Conservation (phyloP, 495 filamentous ascomycete genomes). For the Penicillium daleae region DNA sequence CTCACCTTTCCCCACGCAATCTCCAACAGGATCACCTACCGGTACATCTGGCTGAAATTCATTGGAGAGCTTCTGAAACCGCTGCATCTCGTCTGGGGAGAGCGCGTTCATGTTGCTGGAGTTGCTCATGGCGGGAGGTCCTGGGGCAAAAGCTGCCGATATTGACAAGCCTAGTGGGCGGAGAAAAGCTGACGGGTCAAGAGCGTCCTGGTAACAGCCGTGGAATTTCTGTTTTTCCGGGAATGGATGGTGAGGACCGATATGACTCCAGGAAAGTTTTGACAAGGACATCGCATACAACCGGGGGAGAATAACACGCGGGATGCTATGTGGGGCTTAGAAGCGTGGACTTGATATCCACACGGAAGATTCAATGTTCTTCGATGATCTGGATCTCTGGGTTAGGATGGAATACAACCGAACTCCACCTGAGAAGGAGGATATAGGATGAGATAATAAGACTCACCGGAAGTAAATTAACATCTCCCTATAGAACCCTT, state of each 20-base stretch:
- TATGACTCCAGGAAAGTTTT: conserved; percentile 43
- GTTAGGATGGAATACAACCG: not conserved
- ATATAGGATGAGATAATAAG: not conserved
- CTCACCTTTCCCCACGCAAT: not conserved
- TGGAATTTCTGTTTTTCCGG: conserved; percentile 37
- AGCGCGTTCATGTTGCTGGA: conserved; percentile 49
- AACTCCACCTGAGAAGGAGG: not conserved
- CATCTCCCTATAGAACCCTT: conserved; percentile 15
- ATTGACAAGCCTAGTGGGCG: conserved; percentile 32
- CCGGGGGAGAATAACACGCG: not conserved
- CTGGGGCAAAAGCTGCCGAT: conserved; percentile 22
- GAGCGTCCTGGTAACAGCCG: conserved; percentile 29
- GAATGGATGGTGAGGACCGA: conserved; percentile 42
- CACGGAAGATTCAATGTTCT: conserved; percentile 10
- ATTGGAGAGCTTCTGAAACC: conserved; percentile 57
- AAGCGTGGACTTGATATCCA: conserved; percentile 18
- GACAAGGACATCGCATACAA: conserved; percentile 51
- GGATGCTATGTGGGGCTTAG: not conserved
- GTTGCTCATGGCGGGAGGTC: conserved; percentile 21
- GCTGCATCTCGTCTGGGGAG: conserved; percentile 55
- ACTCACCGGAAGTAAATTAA: conserved; percentile 11
- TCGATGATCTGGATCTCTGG: conserved; percentile 1
- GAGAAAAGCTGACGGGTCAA: conserved; percentile 28
- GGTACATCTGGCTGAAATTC: conserved; percentile 69
- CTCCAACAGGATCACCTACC: conserved; percentile 41